Evolutionary conservation across 1,284 basidiomycete species (phyloP).

Genomic region (Ganoderma lingzhi): DNA sequence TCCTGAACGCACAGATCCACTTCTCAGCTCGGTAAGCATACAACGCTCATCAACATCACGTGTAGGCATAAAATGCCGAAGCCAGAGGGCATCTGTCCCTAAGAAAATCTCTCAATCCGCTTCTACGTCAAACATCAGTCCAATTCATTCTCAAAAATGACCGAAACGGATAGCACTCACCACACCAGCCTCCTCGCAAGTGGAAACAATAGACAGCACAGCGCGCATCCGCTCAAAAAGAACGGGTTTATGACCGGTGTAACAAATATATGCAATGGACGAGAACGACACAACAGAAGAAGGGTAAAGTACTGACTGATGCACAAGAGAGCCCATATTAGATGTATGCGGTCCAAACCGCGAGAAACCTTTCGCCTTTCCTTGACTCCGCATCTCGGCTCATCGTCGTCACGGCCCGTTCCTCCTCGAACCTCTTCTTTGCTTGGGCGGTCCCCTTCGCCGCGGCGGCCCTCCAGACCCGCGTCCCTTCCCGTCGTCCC

Average conservation of each 20-base stretch:
- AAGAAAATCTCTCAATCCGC: too few species aligned
- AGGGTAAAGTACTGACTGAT: not conserved
- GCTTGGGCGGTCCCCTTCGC: not conserved
- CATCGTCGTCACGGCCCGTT: not conserved
- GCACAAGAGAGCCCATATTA: constrained; percentile 6
- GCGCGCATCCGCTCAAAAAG: not conserved
- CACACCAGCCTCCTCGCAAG: not conserved
- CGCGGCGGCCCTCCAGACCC: not conserved
- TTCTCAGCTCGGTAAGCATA: too few species aligned
- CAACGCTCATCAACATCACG: too few species aligned
- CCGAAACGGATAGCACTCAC: not conserved
- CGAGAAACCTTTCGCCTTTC: not conserved
- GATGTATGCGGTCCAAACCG: not conserved
- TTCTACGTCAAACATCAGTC: not conserved
- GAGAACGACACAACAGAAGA: not conserved
- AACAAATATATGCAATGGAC: constrained; percentile 6
- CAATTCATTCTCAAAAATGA: not conserved
- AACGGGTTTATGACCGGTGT: not conserved
- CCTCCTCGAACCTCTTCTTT: not conserved
- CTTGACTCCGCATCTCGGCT: not conserved
- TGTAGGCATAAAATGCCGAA: too few species aligned
- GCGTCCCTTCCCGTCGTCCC: constrained; percentile 9
- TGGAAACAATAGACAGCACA: not conserved
- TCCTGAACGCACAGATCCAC: too few species aligned
- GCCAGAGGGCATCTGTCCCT: too few species aligned